These are phyloP conservation scores for Mucor lusitanicus DNA, from an alignment of 371 early-diverging fungal species.

Conservation along the genomic window DNA sequence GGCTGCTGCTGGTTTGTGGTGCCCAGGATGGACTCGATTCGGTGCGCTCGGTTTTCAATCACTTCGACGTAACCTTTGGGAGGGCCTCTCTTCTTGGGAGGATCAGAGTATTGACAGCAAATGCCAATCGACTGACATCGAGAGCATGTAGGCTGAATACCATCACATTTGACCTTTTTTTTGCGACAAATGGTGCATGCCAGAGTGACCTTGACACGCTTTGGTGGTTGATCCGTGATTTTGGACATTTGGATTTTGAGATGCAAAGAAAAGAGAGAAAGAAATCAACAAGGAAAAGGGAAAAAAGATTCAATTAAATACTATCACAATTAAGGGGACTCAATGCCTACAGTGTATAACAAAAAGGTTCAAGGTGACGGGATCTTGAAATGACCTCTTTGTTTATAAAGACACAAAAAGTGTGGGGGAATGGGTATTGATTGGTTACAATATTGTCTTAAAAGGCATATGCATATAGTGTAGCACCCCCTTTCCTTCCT, in stretches of 20 bases:
- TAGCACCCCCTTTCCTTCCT: background rate
- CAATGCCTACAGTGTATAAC: background rate
- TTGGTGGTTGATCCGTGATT: constrained; percentile 15
- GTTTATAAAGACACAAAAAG: constrained; percentile 10
- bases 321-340: background rate
- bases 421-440: constrained; percentile 12
- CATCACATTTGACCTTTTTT: constrained; percentile 45
- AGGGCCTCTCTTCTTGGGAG: constrained; percentile 61
- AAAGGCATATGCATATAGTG: constrained; percentile 8
- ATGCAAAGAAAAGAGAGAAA: constrained; percentile 4
- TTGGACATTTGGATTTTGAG: constrained; percentile 9
- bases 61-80: constrained; percentile 75
- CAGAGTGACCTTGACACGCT: constrained; percentile 48
- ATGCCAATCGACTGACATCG: constrained; percentile 38
- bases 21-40: constrained; percentile 62
- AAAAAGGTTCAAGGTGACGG: background rate
- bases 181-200: constrained; percentile 51
- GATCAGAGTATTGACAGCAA: constrained; percentile 38
- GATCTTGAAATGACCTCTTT: constrained; percentile 7
- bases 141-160: constrained; percentile 45
- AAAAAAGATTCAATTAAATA: constrained; percentile 14
- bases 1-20: constrained; percentile 7
- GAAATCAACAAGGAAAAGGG: background rate
- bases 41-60: constrained; percentile 71
- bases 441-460: constrained; percentile 13